A percentile compares a stretch with the other conserved stretches of the same genome.
Conservation (phyloP, 2,329 filamentous ascomycete species). For the Fusarium sp. region DNA sequence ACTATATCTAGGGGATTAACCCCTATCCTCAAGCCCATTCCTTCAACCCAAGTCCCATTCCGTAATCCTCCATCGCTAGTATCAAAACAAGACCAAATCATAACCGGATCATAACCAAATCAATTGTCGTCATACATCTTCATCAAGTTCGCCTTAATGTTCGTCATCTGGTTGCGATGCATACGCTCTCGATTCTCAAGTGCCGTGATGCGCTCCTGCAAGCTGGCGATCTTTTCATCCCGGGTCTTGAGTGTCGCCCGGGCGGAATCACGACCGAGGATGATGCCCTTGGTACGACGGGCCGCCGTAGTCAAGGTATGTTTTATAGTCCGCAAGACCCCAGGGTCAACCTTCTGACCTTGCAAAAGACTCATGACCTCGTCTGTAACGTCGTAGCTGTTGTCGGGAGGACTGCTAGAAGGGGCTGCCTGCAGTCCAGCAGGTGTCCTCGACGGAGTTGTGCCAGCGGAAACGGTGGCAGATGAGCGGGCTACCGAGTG, state of each 20-base stretch:
- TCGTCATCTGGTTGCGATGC: constrained; percentile 51
- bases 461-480: constrained; percentile 27
- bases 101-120: constrained; percentile 10
- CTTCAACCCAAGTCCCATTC: background rate
- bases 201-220: constrained; percentile 53
- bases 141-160: constrained; percentile 55
- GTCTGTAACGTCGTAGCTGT: constrained; percentile 53
- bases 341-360: constrained; percentile 55
- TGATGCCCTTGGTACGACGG: constrained; percentile 70
- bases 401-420: constrained; percentile 29
- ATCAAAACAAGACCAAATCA: background rate
- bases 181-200: constrained; percentile 54
- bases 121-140: constrained; percentile 52
- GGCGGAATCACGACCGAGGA: constrained; percentile 74
- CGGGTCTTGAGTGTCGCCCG: constrained; percentile 72
- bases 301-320: constrained; percentile 66
- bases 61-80: background rate
- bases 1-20: background rate
- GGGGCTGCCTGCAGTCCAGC: constrained; percentile 14
- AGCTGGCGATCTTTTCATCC: constrained; percentile 59
- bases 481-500: constrained; percentile 10
- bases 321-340: constrained; percentile 54
- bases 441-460: constrained; percentile 22
- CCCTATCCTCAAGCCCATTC: background rate
- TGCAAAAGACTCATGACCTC: constrained; percentile 65